These are phyloP conservation scores for Apiospora phragmitis DNA, from an alignment of 2,329 filamentous ascomycete species.

Conservation along the genomic window DNA sequence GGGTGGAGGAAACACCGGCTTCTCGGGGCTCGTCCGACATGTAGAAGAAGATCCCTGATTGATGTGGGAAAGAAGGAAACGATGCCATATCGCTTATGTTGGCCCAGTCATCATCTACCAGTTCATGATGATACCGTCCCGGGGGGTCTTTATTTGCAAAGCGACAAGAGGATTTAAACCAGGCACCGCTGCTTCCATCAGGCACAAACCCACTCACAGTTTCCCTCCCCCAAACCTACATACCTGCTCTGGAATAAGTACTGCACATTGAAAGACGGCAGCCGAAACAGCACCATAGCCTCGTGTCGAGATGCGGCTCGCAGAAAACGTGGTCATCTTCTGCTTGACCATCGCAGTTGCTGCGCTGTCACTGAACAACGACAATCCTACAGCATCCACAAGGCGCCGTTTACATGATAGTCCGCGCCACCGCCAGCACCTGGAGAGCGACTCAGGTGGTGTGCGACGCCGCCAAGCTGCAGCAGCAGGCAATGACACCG, in stretches of 20 bases:
- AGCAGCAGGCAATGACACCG: conserved; percentile 14
- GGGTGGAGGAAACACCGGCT: not conserved
- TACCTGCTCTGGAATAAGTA: not conserved
- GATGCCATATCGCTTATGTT: not conserved
- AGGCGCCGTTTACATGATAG: not conserved
- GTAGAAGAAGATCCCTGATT: not conserved
- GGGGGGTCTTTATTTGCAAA: not conserved
- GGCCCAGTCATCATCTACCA: not conserved
- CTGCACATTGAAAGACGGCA: not conserved
- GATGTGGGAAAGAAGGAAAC: not conserved
- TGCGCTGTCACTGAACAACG: not conserved
- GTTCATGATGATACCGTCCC: no score
- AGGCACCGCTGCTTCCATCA: not conserved
- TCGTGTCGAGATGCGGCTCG: not conserved
- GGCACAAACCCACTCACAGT: not conserved
- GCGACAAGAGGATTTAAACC: not conserved
- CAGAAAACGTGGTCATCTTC: not conserved
- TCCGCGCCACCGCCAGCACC: not conserved
- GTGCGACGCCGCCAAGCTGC: not conserved
- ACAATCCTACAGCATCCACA: not conserved
- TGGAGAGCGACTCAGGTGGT: not conserved
- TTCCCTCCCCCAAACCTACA: no score
- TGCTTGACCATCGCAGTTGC: not conserved
- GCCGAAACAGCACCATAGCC: not conserved
- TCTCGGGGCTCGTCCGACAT: not conserved